phyloP scores from a whole-genome alignment of 345 rosid species.

The Citrus sp. region DNA sequence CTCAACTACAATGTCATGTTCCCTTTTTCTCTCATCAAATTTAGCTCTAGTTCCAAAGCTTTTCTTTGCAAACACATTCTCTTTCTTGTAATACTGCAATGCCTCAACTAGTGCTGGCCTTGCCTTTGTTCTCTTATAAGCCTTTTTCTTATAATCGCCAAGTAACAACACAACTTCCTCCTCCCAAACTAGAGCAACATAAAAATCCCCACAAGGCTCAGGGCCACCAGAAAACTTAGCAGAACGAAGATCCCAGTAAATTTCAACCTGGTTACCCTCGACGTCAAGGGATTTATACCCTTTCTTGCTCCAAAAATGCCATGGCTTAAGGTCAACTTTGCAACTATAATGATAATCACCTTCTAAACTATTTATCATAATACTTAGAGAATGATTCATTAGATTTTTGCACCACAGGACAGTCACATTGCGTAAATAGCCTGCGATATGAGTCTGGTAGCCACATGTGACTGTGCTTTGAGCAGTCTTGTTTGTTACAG shows the following conservation, averaged over 20 bases:
- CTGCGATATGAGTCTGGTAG: slow-evolving; percentile 66
- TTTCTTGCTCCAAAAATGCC: slow-evolving; percentile 89
- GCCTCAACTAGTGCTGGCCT: slow-evolving; percentile 75
- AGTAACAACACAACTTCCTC: slow-evolving; percentile 80
- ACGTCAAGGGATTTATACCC: slow-evolving; percentile 67
- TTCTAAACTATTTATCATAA: slow-evolving; percentile 56
- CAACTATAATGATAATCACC: slow-evolving; percentile 51
- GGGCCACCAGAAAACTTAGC: slow-evolving; percentile 77
- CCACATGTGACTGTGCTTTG: slow-evolving; percentile 77
- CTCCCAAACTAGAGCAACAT: slow-evolving; percentile 74
- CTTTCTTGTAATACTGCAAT: slow-evolving; percentile 60
- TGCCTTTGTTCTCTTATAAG: slow-evolving; percentile 78
- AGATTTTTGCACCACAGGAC: slow-evolving; percentile 71
- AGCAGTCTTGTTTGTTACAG: slow-evolving; percentile 42
- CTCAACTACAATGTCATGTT: slow-evolving; percentile 80
- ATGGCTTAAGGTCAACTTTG: slow-evolving; percentile 81
- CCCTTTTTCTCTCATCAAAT: slow-evolving; percentile 62
- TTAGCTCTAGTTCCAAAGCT: slow-evolving; percentile 68
- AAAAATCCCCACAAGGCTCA: slow-evolving; percentile 71
- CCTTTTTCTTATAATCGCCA: slow-evolving; percentile 84
- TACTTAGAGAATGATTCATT: slow-evolving; percentile 66
- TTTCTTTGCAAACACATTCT: slow-evolving; percentile 78
- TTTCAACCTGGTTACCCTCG: slow-evolving; percentile 61
- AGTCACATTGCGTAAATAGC: slow-evolving; percentile 60
- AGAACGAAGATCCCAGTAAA: slow-evolving; percentile 82